Base-by-base conservation (phyloP, 2,329 filamentous ascomycete genomes). In the Xylariaceae sp. region DNA sequence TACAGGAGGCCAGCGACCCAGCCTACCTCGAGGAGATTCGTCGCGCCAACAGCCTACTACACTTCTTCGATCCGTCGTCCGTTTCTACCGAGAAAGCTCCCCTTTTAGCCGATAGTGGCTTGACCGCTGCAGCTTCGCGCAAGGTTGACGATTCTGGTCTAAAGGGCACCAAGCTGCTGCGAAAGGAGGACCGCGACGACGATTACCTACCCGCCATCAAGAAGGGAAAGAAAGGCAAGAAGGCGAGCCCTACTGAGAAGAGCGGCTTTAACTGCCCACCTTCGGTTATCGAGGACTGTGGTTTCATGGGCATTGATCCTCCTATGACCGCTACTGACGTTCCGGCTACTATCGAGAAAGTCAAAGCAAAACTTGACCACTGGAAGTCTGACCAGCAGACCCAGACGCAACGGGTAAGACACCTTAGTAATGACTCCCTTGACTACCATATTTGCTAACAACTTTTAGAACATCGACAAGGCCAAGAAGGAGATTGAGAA, bases 11-110 rank as follows among this genome's bases (percentile, higher is more conserved):
- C 67, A 90, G 87, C 72, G 88, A 91, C 68, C 92, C 89, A 14
- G 95, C 95, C 49, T 99, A 92, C 81, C 83, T 91, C 43, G 92
- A 97, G 68, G 92, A 99, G 79, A 96, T 99, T 71, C 85, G 92
- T 69, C 89, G 89, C 50, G 91, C 92, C 61, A 91, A 95, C 78
- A 90, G 87, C 73, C 82, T 99, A 41, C 90, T 98, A 67, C 87
- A 88, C 66, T 94, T 94, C 83, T 94, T 98, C 66, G 93, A 98
- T 75, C 94, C 94, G 2, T 84, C 79, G 14, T 81, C 86, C 57
- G 77, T 79, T 33, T 76, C 80, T 28, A 80, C 82, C 72, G 91
- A 89, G 77, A 91, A 89, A 79, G 84, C 76, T 28, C 84, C 80
- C 58, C 84, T 84, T 60, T 81, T 82, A 75, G 86, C 79, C 41